Percentiles rank a stretch among this genome's conserved stretches.
Conservation (phyloP, 2,329 filamentous ascomycete genomes). For the Sporothrix phasma region DNA sequence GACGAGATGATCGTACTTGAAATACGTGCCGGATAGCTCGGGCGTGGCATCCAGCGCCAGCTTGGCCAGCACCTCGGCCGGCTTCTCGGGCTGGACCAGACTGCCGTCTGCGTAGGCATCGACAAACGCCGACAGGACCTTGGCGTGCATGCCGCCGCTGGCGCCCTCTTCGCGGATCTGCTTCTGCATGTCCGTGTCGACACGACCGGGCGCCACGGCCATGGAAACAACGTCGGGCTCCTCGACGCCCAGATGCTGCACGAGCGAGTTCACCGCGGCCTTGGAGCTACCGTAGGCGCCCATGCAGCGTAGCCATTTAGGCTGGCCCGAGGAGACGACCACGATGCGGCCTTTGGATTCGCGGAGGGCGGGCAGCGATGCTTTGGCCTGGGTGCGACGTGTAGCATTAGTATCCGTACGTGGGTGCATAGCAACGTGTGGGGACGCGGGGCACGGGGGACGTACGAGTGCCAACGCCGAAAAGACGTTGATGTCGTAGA, state of each 20-base stretch:
- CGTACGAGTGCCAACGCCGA: conserved; percentile 68
- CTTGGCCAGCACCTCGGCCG: conserved; percentile 76
- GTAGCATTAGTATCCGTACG: not conserved
- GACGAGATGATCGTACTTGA: conserved; percentile 45
- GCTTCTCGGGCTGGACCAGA: conserved; percentile 71
- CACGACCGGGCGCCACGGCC: conserved; percentile 65
- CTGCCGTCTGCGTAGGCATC: conserved; percentile 59
- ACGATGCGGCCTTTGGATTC: conserved; percentile 60
- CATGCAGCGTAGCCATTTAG: conserved; percentile 56
- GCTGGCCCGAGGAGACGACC: conserved; percentile 71
- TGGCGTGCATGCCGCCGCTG: conserved; percentile 38
- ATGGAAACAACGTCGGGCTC: conserved; percentile 67
- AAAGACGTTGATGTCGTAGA: conserved; percentile 81
- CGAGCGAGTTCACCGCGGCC: conserved; percentile 72
- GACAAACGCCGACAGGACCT: conserved; percentile 58
- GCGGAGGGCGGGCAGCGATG: conserved; percentile 59
- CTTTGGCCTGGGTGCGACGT: conserved; percentile 48
- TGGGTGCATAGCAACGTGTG: not conserved
- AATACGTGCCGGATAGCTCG: conserved; percentile 64
- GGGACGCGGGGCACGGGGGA: conserved; percentile 11
- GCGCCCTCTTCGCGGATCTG: conserved; percentile 55
- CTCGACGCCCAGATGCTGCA: conserved; percentile 61
- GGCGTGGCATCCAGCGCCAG: conserved; percentile 56
- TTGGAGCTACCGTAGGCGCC: conserved; percentile 76
- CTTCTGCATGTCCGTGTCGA: conserved; percentile 87